Conservation (phyloP, 2,329 filamentous ascomycete species). For the Ampelomyces quisqualis region DNA sequence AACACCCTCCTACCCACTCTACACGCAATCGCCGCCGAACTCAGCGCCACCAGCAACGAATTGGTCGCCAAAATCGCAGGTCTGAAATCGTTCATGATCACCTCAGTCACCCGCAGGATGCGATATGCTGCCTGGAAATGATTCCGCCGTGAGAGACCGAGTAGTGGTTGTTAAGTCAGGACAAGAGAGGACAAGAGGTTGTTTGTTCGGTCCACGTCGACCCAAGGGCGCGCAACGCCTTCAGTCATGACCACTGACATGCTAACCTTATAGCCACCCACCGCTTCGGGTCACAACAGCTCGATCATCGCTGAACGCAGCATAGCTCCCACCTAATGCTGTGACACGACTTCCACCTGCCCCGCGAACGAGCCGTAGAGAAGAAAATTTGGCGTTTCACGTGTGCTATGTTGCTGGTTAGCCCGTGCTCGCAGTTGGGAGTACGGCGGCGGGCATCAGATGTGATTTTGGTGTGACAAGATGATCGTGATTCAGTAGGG, state of each 20-base stretch:
- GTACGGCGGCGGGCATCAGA: too few species aligned
- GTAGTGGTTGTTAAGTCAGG: not conserved
- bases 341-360: slow-evolving; percentile 1
- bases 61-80: slow-evolving; percentile 28
- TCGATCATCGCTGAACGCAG: slow-evolving; percentile 1
- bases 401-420: not conserved
- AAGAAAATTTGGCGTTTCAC: slow-evolving; percentile 3
- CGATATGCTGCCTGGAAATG: not conserved
- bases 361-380: not conserved
- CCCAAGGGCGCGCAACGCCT: not conserved
- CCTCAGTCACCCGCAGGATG: not conserved
- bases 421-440: not conserved
- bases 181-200: not conserved
- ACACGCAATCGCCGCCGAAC: slow-evolving; percentile 23
- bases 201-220: not conserved
- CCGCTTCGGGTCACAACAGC: slow-evolving; percentile 2
- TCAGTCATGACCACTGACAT: not conserved
- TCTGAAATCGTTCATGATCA: slow-evolving; percentile 9
- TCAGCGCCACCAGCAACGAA: slow-evolving; percentile 26
- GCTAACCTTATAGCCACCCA: slow-evolving; percentile 4
- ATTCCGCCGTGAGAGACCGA: not conserved
- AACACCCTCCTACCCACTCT: slow-evolving; percentile 25
- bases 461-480: too few species aligned
- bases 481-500: too few species aligned
- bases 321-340: not conserved